phyloP scores from a whole-genome alignment of 441 rosid species.

The Gossypium davidsonii region DNA sequence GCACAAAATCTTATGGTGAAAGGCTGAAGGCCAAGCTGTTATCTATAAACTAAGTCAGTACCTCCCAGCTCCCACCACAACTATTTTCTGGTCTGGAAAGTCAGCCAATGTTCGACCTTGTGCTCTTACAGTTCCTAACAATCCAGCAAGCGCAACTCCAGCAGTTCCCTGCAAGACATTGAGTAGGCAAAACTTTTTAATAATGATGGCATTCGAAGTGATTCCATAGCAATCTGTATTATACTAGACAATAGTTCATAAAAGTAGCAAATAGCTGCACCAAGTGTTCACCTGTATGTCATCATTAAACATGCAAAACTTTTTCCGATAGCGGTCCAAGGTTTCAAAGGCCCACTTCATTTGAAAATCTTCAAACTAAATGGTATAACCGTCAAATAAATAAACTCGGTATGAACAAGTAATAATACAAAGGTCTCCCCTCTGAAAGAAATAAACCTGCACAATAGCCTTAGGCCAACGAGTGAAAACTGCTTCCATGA shows the following conservation, averaged over 20 bases:
- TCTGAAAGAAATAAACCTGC: constrained; percentile 46
- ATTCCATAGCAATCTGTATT: constrained; percentile 3
- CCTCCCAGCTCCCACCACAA: constrained; percentile 99
- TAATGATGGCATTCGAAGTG: constrained; percentile 5
- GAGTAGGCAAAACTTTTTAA: constrained; percentile 17
- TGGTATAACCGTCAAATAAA: constrained; percentile 21
- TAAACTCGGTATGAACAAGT: constrained; percentile 12
- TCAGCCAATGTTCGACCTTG: constrained; percentile 84
- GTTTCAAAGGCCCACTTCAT: constrained; percentile 99
- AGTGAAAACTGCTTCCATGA: constrained; percentile 89
- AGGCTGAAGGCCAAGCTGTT: not conserved
- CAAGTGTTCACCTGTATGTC: constrained; percentile 71
- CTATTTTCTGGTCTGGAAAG: constrained; percentile 88
- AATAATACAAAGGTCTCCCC: constrained; percentile 16
- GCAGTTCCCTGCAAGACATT: constrained; percentile 79
- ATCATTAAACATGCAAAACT: constrained; percentile 96
- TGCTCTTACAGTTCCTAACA: constrained; percentile 87
- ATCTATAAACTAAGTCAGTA: constrained; percentile 22
- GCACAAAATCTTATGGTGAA: constrained; percentile 2
- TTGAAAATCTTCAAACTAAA: constrained; percentile 95
- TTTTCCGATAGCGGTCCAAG: constrained; percentile 74
- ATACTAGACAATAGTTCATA: constrained; percentile 1
- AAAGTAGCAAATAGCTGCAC: constrained; percentile 19
- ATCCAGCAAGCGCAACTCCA: constrained; percentile 98
- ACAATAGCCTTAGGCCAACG: constrained; percentile 99